phyloP scores from a whole-genome alignment of 2,329 filamentous ascomycete genomes.

The Zymoseptoria brevis region DNA sequence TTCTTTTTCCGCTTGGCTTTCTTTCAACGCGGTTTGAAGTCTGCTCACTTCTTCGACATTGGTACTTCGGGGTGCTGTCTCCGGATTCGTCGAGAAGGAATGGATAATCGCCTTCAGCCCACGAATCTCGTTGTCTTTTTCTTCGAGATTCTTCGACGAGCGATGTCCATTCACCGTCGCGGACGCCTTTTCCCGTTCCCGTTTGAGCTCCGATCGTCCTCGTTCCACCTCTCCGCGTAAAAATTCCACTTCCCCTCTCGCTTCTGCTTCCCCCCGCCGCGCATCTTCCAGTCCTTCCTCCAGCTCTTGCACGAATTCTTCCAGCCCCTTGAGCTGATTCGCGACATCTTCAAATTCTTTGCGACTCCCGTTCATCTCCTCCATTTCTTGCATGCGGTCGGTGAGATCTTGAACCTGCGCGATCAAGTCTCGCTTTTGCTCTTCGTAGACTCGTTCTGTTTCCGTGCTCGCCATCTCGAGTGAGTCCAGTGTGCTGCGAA shows the following conservation, averaged over 20 bases:
- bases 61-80: constrained; percentile 18
- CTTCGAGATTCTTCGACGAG: constrained; percentile 67
- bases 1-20: constrained; percentile 70
- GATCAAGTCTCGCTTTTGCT: constrained; percentile 78
- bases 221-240: constrained; percentile 89
- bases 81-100: constrained; percentile 71
- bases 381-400: constrained; percentile 78
- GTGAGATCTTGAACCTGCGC: constrained; percentile 64
- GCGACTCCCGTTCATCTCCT: constrained; percentile 68
- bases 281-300: constrained; percentile 96
- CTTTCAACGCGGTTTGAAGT: constrained; percentile 55
- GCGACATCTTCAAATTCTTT: constrained; percentile 90
- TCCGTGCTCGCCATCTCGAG: constrained; percentile 92
- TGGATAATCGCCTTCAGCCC: constrained; percentile 97
- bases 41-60: constrained; percentile 45
- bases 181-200: constrained; percentile 77
- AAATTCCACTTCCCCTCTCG: constrained; percentile 91
- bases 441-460: constrained; percentile 92
- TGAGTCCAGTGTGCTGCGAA: constrained; percentile 92
- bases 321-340: constrained; percentile 83
- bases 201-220: constrained; percentile 75
- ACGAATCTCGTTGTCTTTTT: constrained; percentile 94
- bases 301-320: constrained; percentile 91
- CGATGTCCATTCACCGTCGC: constrained; percentile 41
- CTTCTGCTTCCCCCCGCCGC: constrained; percentile 86